Conservation (phyloP, 345 rosid genomes). For the Arabis hirsuta region DNA sequence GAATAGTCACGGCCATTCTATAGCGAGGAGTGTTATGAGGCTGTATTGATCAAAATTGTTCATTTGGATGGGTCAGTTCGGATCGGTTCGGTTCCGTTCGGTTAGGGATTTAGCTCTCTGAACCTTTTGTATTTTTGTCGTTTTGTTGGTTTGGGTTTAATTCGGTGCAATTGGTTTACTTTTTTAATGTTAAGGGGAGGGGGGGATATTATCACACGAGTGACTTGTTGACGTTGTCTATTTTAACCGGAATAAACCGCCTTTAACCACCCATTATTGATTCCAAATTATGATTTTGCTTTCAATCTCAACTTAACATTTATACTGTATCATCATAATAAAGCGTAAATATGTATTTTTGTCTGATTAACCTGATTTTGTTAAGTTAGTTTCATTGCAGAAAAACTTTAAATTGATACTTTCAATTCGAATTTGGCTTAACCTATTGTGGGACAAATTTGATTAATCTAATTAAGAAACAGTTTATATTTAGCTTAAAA, state of each 20-base stretch:
- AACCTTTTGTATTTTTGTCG: slow-evolving; percentile 6
- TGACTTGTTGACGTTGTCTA: slow-evolving; percentile 31
- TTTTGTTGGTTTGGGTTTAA: slow-evolving; percentile 40
- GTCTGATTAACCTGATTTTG: too few relatives aligned
- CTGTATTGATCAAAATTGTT: slow-evolving; percentile 64
- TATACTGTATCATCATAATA: too few relatives aligned
- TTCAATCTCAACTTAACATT: too few relatives aligned
- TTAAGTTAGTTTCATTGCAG: too few relatives aligned
- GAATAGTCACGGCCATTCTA: slow-evolving; percentile 79
- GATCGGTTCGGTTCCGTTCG: slow-evolving; percentile 28
- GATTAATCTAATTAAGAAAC: too few relatives aligned
- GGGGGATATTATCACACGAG: slow-evolving; percentile 27
- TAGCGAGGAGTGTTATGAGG: slow-evolving; percentile 83
- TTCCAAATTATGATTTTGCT: background rate
- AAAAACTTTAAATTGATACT: too few relatives aligned
- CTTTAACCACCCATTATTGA: slow-evolving; percentile 14
- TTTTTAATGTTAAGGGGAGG: slow-evolving; percentile 31
- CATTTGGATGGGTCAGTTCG: slow-evolving; percentile 43
- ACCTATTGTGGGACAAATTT: background rate
- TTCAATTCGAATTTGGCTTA: too few relatives aligned
- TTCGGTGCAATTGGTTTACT: slow-evolving; percentile 44
- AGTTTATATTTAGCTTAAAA: too few relatives aligned
- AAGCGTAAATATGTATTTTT: too few relatives aligned
- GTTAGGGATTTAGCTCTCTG: slow-evolving; percentile 29
- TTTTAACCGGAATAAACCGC: slow-evolving; percentile 42